Base-by-base conservation (phyloP, 164 flowering plant species). In the Chimonanthus praecox region DNA sequence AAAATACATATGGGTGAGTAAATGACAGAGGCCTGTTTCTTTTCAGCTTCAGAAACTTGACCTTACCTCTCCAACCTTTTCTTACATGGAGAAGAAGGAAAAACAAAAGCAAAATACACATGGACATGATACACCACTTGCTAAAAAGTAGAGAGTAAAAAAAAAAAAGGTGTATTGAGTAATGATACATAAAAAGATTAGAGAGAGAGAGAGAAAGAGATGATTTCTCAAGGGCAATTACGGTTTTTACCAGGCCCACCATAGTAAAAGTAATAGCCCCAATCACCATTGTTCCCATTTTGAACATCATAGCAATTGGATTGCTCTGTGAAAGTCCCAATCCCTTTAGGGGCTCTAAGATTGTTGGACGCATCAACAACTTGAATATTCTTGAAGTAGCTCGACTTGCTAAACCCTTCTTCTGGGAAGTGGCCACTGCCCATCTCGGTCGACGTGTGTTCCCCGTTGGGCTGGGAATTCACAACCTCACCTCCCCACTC, bases 401-500 rank as follows among this genome's bases (percentile, higher is more conserved):
- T 80, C 5, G 89, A 60, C 67, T 84, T 87, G 7, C 86, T 83
- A 68, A 88, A 88, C 10, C 89, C 87, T 77, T 88, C 90, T 5
- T 74, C 84, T 1, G 89, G 84, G 66, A 87, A 88, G 83, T 82
- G 88, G 20, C 92, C 92, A 68, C 92, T 88, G 9, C 92, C 92
- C 90, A 86, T 85, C 64, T 82, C 80, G 0, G 91, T 86, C 0
- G 87, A 78, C 4, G 89, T 86, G 75, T 85, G 89, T n/a, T 69
- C 73, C 4, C 87, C 86, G 48, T 82, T 84, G 3, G 86, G 80
- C 58, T 77, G 79, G 15, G 87, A 78, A 82, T 88, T 88, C 75
- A 86, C 88, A 47, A 88, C 87, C 73, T 89, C 90, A 4, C 91
- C 94, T 65, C 91, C 91, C 88, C 89, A 89, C 67, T 85, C 84